Evolutionary conservation across 1,139 yeast genomes (phyloP).

Genomic region (Blastobotrys apis): DNA sequence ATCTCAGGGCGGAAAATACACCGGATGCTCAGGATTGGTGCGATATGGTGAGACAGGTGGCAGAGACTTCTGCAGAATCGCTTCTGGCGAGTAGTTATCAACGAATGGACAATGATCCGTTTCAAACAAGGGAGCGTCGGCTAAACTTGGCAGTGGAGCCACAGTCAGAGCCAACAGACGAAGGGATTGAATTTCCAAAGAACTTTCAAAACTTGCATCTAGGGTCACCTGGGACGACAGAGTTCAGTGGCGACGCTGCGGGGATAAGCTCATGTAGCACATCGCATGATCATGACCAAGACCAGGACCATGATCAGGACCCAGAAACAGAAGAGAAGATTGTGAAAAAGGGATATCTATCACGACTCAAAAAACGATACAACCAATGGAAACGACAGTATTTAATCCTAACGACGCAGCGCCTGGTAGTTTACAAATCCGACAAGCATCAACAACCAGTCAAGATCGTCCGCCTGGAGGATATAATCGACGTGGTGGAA

Average conservation of each 20-base stretch:
- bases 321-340: slow-evolving; percentile 36
- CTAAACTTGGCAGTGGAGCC: background rate
- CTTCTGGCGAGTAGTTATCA: slow-evolving; percentile 27
- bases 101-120: slow-evolving; percentile 16
- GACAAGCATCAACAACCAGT: slow-evolving; percentile 26
- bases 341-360: slow-evolving; percentile 43
- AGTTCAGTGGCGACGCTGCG: slow-evolving; percentile 11
- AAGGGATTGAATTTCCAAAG: slow-evolving; percentile 11
- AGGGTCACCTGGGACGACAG: slow-evolving; percentile 12
- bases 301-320: background rate
- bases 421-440: slow-evolving; percentile 43
- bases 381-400: slow-evolving; percentile 49
- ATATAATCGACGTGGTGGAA: slow-evolving; percentile 52
- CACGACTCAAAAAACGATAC: slow-evolving; percentile 40
- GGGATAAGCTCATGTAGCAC: slow-evolving; percentile 12
- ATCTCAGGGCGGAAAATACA: slow-evolving; percentile 41
- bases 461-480: slow-evolving; percentile 38
- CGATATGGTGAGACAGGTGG: slow-evolving; percentile 33
- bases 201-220: slow-evolving; percentile 8
- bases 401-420: slow-evolving; percentile 43
- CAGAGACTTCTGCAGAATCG: slow-evolving; percentile 28
- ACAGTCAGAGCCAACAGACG: background rate
- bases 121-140: background rate
- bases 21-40: slow-evolving; percentile 44
- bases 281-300: background rate